These are phyloP conservation scores for Saccharomycopsis phalli DNA, from an alignment of 1,139 yeast genomes.

Conservation along the genomic window DNA sequence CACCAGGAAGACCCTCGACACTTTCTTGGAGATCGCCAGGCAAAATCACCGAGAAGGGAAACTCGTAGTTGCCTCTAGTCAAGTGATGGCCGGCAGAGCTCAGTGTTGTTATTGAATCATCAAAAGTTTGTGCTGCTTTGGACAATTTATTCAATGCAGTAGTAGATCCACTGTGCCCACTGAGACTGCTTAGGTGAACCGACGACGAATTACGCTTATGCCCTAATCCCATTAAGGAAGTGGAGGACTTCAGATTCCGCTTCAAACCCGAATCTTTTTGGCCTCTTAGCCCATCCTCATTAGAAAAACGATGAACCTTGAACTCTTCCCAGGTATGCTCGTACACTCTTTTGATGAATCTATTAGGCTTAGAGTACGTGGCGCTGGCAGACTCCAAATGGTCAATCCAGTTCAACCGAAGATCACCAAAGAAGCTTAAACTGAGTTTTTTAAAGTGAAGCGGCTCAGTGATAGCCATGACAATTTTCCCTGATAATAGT, in stretches of 20 bases:
- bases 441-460: conserved; percentile 55
- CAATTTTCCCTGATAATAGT: conserved; percentile 67
- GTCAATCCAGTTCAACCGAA: conserved; percentile 53
- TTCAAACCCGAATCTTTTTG: conserved; percentile 4
- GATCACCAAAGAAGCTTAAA: conserved; percentile 55
- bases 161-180: not conserved
- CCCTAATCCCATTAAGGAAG: conserved; percentile 21
- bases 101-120: not conserved
- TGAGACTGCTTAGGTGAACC: conserved; percentile 20
- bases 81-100: conserved; percentile 23
- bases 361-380: conserved; percentile 39
- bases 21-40: conserved; percentile 87
- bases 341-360: conserved; percentile 57
- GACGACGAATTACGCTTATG: conserved; percentile 23
- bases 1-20: conserved; percentile 85
- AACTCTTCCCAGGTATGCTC: conserved; percentile 72
- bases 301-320: conserved; percentile 34
- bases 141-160: not conserved
- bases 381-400: conserved; percentile 35
- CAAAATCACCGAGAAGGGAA: conserved; percentile 77
- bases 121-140: not conserved
- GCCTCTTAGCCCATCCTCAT: conserved; percentile 1
- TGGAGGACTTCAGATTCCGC: conserved; percentile 26
- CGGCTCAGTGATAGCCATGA: conserved; percentile 70
- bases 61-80: conserved; percentile 75